These are phyloP conservation scores for Carpinus viminea DNA, from an alignment of 306 rosid genomes.

Conservation along the genomic window DNA sequence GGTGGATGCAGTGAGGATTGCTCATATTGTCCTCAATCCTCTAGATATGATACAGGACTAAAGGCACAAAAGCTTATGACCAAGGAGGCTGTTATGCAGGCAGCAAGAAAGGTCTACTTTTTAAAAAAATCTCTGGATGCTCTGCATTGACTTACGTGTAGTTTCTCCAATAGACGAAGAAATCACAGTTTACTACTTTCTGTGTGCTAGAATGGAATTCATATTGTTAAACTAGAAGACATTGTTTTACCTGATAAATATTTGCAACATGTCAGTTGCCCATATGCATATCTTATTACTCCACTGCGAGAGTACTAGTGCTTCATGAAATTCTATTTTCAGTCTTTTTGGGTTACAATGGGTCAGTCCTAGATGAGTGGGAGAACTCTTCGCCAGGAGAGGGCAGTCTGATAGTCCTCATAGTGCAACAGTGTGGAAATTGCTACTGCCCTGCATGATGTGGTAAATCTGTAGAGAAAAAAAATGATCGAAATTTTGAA, in stretches of 20 bases:
- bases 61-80: slow-evolving; percentile 76
- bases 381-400: too few species aligned
- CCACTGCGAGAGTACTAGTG: too few species aligned
- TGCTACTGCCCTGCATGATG: too few species aligned
- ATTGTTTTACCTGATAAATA: background rate
- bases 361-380: too few species aligned
- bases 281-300: too few species aligned
- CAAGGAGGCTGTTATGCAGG: slow-evolving; percentile 73
- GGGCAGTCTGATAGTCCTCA: too few species aligned
- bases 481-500: too few species aligned
- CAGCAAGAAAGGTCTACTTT: slow-evolving; percentile 67
- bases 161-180: background rate
- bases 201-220: background rate
- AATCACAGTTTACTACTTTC: background rate
- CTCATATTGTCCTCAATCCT: slow-evolving; percentile 95
- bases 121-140: background rate
- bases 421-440: too few species aligned
- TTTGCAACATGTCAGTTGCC: background rate
- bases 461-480: too few species aligned
- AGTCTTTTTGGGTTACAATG: too few species aligned
- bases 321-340: too few species aligned
- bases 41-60: slow-evolving; percentile 81
- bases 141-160: slow-evolving; percentile 17
- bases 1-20: slow-evolving; percentile 99
- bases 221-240: background rate